A percentile compares a stretch with the other conserved stretches of the same genome.
Conservation (phyloP, 495 filamentous ascomycete species). For the Xylaria palmicola region DNA sequence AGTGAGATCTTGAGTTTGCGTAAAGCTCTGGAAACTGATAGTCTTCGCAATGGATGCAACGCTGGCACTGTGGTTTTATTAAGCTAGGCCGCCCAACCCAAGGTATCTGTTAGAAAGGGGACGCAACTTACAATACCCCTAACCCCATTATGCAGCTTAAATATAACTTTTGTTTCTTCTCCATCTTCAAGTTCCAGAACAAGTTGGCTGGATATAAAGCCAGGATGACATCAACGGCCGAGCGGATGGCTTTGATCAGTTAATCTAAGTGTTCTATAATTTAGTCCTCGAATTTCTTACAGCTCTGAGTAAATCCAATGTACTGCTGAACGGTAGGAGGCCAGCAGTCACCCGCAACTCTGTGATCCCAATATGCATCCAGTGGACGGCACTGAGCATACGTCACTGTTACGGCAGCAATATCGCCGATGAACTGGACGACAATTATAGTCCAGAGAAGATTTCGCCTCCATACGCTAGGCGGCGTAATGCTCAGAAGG, state of each 20-base stretch:
- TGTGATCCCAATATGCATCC: background rate
- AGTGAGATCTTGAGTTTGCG: background rate
- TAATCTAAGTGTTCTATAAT: background rate
- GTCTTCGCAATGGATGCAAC: background rate
- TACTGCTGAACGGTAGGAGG: background rate
- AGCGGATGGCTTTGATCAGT: background rate
- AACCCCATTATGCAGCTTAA: background rate
- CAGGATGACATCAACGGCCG: background rate
- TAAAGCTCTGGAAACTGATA: background rate
- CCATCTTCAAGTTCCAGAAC: slow-evolving; percentile 2
- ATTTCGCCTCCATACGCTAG: background rate
- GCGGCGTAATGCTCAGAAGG: background rate
- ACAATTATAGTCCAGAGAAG: background rate
- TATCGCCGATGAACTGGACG: background rate
- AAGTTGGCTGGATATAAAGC: background rate
- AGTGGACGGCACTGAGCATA: background rate
- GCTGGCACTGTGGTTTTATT: background rate
- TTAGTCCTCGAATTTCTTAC: background rate
- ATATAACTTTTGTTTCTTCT: background rate
- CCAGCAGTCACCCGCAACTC: background rate
- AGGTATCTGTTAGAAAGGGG: too few relatives aligned
- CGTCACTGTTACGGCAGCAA: background rate
- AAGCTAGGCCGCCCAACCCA: too few relatives aligned
- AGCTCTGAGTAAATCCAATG: background rate
- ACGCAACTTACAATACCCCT: background rate